Percentiles rank a stretch among this genome's conserved stretches.
These are phyloP conservation scores for Alliaria petiolata DNA, from an alignment of 345 rosid species.

Conservation along the genomic window DNA sequence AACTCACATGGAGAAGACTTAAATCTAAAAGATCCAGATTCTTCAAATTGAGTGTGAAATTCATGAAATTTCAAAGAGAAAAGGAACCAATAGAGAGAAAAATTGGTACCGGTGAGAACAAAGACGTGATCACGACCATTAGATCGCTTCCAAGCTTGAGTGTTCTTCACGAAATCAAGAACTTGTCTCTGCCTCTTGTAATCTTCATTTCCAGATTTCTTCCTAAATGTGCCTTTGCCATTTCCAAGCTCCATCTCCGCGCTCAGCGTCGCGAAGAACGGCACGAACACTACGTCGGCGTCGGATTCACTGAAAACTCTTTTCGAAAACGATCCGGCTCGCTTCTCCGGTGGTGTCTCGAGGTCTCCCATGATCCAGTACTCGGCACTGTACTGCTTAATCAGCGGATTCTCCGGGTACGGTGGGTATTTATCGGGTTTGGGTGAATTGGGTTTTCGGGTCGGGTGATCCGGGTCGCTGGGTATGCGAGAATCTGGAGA, in stretches of 20 bases:
- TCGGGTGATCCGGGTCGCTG: slow-evolving; percentile 66
- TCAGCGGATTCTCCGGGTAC: slow-evolving; percentile 76
- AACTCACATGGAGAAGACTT: not conserved
- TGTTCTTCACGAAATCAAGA: slow-evolving; percentile 50
- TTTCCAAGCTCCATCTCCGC: slow-evolving; percentile 88
- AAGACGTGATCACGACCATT: slow-evolving; percentile 92
- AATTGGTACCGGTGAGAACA: slow-evolving; percentile 67
- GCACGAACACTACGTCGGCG: slow-evolving; percentile 86
- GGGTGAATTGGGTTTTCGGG: slow-evolving; percentile 21
- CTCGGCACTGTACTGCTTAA: slow-evolving; percentile 97
- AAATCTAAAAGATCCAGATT: not conserved
- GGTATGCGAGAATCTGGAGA: slow-evolving; percentile 65
- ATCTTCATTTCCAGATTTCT: slow-evolving; percentile 69
- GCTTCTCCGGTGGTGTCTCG: slow-evolving; percentile 51
- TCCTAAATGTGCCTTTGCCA: slow-evolving; percentile 64
- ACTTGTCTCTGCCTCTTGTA: slow-evolving; percentile 72
- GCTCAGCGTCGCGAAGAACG: slow-evolving; percentile 82
- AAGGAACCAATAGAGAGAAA: not conserved
- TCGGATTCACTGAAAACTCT: slow-evolving; percentile 50
- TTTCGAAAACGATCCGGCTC: slow-evolving; percentile 52
- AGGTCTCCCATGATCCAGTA: slow-evolving; percentile 90
- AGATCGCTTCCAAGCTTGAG: slow-evolving; percentile 75
- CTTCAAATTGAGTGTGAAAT: not conserved
- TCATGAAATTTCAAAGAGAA: not conserved
- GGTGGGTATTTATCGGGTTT: slow-evolving; percentile 42